Conservation (phyloP, 129 eudicot species). For the Flaveria bidentis region DNA sequence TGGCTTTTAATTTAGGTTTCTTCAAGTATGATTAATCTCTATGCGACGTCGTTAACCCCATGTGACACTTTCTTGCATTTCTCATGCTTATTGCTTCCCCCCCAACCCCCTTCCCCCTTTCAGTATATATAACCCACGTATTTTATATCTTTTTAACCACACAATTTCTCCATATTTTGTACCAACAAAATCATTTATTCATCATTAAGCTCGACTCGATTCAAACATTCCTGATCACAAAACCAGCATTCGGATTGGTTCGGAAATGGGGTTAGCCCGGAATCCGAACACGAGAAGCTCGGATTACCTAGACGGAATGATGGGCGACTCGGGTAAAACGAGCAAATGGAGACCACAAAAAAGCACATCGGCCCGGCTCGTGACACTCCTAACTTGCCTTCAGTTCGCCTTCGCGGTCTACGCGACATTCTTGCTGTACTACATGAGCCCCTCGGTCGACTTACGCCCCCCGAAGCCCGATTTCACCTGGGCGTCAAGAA, state of each 20-base stretch:
- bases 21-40: constrained; percentile 37
- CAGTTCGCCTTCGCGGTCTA: constrained; percentile 89
- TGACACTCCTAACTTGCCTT: constrained; percentile 72
- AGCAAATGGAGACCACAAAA: constrained; percentile 54
- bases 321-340: constrained; percentile 51
- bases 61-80: constrained; percentile 71
- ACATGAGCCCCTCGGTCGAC: constrained; percentile 90
- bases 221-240: background rate
- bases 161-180: constrained; percentile 32
- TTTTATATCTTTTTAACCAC: constrained; percentile 30
- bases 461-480: constrained; percentile 65
- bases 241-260: background rate
- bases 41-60: constrained; percentile 57
- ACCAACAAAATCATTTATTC: background rate
- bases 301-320: constrained; percentile 84
- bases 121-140: constrained; percentile 41
- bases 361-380: constrained; percentile 57
- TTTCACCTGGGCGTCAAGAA: constrained; percentile 77
- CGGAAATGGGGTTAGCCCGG: constrained; percentile 53
- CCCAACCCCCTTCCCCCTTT: constrained; percentile 34
- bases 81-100: constrained; percentile 66
- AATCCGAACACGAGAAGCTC: constrained; percentile 61
- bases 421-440: constrained; percentile 79
- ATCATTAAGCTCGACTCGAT: background rate
- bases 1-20: constrained; percentile 56